Evolutionary conservation across 2,329 filamentous ascomycete genomes (phyloP).

Genomic region (Didymella segeticola): DNA sequence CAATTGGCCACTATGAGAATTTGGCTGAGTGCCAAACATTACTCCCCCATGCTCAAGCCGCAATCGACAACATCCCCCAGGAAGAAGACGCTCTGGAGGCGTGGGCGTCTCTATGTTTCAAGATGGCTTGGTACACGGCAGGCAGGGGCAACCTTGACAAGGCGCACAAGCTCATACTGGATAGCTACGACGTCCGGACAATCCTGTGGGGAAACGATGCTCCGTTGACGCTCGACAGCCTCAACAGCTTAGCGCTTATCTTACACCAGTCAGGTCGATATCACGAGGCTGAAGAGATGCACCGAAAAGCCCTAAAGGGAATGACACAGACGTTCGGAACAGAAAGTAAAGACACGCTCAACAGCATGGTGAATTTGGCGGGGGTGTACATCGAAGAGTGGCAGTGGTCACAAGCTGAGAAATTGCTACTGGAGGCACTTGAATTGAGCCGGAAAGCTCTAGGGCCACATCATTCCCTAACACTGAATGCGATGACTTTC

Average conservation of each 20-base stretch:
- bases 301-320: neutral
- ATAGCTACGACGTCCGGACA: neutral
- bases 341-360: neutral
- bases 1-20: constrained; percentile 6
- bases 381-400: neutral
- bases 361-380: constrained; percentile 8
- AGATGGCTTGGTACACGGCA: neutral
- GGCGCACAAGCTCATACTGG: neutral
- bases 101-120: constrained; percentile 9
- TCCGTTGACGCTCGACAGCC: neutral
- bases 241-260: neutral
- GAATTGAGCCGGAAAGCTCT: neutral
- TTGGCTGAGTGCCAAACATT: constrained; percentile 16
- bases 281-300: constrained; percentile 11
- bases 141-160: neutral
- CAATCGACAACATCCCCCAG: neutral
- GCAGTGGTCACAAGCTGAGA: constrained; percentile 6
- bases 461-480: neutral
- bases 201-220: neutral
- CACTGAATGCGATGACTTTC: neutral
- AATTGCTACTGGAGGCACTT: neutral
- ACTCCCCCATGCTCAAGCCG: constrained; percentile 18
- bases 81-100: neutral
- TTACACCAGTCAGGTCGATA: neutral
- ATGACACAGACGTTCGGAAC: neutral